Conservation (phyloP, 2,329 filamentous ascomycete species). For the Aspergillus sergii region DNA sequence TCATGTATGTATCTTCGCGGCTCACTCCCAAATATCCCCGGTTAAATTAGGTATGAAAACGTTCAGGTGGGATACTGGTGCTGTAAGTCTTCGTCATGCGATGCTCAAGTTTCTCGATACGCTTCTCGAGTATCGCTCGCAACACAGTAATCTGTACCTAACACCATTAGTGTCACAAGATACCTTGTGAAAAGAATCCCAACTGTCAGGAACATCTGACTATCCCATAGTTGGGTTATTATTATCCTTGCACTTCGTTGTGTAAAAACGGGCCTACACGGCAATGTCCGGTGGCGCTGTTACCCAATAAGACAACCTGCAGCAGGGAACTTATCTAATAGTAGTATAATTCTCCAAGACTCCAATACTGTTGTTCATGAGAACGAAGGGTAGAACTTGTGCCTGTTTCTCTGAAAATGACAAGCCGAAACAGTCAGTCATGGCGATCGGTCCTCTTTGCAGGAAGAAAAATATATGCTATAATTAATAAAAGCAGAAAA, state of each 20-base stretch:
- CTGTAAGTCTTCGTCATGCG: background rate
- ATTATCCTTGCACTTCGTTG: background rate
- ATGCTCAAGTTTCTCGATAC: background rate
- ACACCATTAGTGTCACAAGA: background rate
- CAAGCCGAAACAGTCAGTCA: too few species aligned
- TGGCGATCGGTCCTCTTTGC: too few species aligned
- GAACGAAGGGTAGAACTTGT: too few species aligned
- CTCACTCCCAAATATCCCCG: background rate
- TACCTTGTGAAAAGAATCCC: background rate
- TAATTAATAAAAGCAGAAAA: too few species aligned
- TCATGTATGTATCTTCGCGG: background rate
- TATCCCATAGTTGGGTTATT: background rate
- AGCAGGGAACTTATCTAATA: too few species aligned
- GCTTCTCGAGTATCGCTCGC: background rate
- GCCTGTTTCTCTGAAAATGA: too few species aligned
- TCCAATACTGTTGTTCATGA: too few species aligned
- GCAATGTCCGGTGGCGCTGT: background rate
- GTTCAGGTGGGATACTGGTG: background rate
- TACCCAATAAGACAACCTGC: too few species aligned
- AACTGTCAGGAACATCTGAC: background rate
- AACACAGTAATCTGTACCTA: background rate
- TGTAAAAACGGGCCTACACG: background rate
- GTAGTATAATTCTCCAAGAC: too few species aligned
- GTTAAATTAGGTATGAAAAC: background rate
- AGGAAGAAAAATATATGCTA: accelerated